A percentile compares a stretch with the other conserved stretches of the same genome.
These are phyloP conservation scores for Eucommia ulmoides DNA, from an alignment of 257 asterid species.

Conservation along the genomic window DNA sequence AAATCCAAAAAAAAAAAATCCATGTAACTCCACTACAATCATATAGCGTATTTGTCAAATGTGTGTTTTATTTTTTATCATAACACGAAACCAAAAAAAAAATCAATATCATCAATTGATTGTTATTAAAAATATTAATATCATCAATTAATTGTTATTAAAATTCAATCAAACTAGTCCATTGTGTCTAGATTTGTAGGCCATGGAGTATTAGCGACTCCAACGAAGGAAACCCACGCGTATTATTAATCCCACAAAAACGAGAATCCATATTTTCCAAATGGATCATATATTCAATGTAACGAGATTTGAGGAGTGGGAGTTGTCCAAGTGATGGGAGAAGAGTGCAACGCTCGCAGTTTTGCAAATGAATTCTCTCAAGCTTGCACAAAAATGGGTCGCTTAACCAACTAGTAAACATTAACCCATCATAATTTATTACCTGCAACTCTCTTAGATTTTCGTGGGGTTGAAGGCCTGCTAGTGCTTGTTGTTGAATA, in stretches of 20 bases:
- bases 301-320: background rate
- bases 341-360: background rate
- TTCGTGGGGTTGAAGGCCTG: conserved; percentile 30
- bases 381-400: background rate
- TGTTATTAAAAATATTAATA: too few relatives aligned
- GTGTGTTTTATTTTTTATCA: too few relatives aligned
- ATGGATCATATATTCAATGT: background rate
- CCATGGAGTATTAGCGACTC: background rate
- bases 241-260: background rate
- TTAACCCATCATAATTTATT: conserved; percentile 15
- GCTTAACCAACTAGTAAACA: conserved; percentile 11
- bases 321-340: background rate
- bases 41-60: too few relatives aligned
- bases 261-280: background rate
- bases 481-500: background rate
- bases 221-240: background rate
- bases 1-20: too few relatives aligned
- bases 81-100: too few relatives aligned
- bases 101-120: too few relatives aligned
- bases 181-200: background rate
- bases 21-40: too few relatives aligned
- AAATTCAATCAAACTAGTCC: background rate
- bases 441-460: conserved; percentile 21
- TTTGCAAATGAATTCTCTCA: background rate
- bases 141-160: too few relatives aligned